Evolutionary conservation across 2,329 filamentous ascomycete species (phyloP).

Genomic region (Kalaharituber pfeilii): DNA sequence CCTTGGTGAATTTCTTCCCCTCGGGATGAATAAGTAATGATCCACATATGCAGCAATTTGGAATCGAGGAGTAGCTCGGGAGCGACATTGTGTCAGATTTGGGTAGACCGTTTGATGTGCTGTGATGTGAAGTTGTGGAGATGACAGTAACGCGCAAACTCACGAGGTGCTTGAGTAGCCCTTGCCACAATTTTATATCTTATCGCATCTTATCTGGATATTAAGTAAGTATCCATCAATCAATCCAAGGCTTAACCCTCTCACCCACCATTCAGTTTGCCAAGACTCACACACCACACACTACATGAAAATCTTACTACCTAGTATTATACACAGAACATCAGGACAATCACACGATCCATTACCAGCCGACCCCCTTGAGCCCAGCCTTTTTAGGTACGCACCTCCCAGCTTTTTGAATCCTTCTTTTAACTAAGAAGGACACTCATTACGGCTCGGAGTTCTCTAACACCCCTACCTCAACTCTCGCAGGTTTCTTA

Average conservation of each 20-base stretch:
- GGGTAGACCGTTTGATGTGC: background rate
- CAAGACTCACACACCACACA: background rate
- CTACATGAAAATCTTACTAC: background rate
- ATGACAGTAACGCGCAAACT: background rate
- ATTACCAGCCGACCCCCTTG: background rate
- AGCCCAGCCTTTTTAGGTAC: constrained; percentile 12
- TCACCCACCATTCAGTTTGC: background rate
- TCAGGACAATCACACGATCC: background rate
- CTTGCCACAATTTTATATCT: too few relatives aligned
- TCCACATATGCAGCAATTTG: background rate
- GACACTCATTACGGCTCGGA: constrained; percentile 21
- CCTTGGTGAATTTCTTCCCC: background rate
- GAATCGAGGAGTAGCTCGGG: background rate
- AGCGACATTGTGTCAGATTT: background rate
- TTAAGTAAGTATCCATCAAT: too few relatives aligned
- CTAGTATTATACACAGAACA: background rate
- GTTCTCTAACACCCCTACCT: background rate
- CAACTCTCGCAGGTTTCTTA: background rate
- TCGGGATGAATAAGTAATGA: background rate
- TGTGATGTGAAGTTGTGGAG: background rate
- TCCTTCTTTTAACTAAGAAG: constrained; percentile 20
- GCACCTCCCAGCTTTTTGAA: constrained; percentile 18
- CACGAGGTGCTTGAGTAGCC: too few relatives aligned
- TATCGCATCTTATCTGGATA: too few relatives aligned
- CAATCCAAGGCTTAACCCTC: background rate